Evolutionary conservation across 768 basidiomycete species (phyloP).

Genomic region (Russula compacta): DNA sequence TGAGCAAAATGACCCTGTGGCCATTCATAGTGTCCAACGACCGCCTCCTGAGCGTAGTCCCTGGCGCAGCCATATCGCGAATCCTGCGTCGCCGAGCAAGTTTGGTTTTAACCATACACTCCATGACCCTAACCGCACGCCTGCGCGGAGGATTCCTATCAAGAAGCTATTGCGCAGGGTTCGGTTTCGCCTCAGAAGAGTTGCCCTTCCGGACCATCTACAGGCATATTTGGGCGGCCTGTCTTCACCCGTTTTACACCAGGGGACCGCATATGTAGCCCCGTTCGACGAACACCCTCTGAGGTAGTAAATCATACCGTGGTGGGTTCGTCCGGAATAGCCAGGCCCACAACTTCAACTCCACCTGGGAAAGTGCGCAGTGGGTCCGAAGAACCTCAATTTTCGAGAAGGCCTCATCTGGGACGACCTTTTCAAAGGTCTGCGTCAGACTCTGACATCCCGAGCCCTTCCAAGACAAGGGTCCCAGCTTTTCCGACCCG

Average conservation of each 20-base stretch:
- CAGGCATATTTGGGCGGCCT: conserved; percentile 12
- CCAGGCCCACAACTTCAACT: not conserved
- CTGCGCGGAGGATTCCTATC: conserved; percentile 19
- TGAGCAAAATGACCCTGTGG: not conserved
- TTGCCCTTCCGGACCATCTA: not conserved
- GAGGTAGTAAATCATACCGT: not conserved
- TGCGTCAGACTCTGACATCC: conserved; percentile 17
- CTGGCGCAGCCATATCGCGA: conserved; percentile 12
- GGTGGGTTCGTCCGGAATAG: not conserved
- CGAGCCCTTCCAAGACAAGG: conserved; percentile 6
- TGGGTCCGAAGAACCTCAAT: conserved; percentile 18
- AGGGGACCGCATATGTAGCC: conserved; percentile 7
- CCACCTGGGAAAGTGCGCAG: conserved; percentile 9
- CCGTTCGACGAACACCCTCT: conserved; percentile 5
- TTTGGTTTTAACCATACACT: not conserved
- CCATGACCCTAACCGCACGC: conserved; percentile 14
- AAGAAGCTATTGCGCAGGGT: conserved; percentile 10
- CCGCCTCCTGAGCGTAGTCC: conserved; percentile 16
- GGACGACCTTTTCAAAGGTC: conserved; percentile 10
- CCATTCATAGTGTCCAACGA: conserved; percentile 13
- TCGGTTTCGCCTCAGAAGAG: conserved; percentile 9
- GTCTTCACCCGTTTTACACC: conserved; percentile 15
- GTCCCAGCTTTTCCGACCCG: conserved; percentile 11
- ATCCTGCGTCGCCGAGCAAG: conserved; percentile 11
- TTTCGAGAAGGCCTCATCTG: not conserved